Evolutionary conservation across 805 yeast species (phyloP), one percentile per base, ranked within the genome.

Genomic region (Lipomyces kockii): DNA sequence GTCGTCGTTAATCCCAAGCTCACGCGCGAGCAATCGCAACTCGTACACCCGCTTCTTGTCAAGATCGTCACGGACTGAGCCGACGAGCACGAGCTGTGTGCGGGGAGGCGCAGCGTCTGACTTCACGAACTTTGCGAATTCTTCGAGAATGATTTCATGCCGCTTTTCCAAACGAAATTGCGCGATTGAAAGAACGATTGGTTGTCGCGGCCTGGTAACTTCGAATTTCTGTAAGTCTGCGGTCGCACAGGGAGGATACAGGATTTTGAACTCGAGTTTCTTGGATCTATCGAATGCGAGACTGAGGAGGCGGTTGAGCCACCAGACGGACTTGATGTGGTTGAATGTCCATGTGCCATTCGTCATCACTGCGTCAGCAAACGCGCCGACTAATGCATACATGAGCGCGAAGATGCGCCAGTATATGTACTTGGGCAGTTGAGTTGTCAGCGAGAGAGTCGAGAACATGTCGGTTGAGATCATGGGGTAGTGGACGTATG

Each of bases 151-250:
- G 62, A 95, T 80, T 32, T 79, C 83, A 76, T 95, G 98, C 69
- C 99, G 85, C 78, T 95, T 95, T 77, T 95, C 99, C 1, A 97
- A 95, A 66, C 99, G 86, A 79, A 91, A 95, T 78, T 95, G 99
- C 0, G 98, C 98, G 58, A 95, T 80, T 64, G 87, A 89, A 22
- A 90, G 80, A 67, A 88, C 67, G 32, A 62, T 67, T 20, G 75
- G 75, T 27, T 63, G 62, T 17, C 78, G 62, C 11, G 58, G 55
- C n/a, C 9, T 43, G 9, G 12, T 53, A 11, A 68, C 35, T 8
- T 62, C 63, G 20, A 76, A 69, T 32, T 73, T 53, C 29, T 72
- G 59, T 29, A 74, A 39, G 54, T 74, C 64, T 72, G 88, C 90
- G 7, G 92, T 86, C 2, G 93, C 91, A 75, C 96, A 91, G 0